phyloP scores from a whole-genome alignment of 257 asterid genomes.

The Solanum pinnatisectum region DNA sequence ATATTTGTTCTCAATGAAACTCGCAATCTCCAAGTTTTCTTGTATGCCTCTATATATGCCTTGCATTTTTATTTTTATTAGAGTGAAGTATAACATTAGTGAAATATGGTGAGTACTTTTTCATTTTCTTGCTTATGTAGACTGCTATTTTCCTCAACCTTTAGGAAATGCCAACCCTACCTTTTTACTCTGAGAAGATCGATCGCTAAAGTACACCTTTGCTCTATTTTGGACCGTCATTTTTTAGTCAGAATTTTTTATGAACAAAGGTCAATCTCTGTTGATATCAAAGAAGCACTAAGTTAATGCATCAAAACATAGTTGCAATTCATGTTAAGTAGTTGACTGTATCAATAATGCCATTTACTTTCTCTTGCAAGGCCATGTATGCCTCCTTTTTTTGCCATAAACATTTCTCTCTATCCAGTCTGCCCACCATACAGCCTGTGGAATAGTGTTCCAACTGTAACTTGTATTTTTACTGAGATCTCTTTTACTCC shows the following conservation, averaged over 20 bases:
- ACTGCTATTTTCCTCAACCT: neutral
- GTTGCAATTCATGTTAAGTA: neutral
- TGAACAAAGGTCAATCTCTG: neutral
- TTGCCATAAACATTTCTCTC: neutral
- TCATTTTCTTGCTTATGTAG: neutral
- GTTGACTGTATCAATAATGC: neutral
- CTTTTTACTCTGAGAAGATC: neutral
- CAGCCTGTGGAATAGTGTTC: neutral
- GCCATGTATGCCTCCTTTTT: neutral
- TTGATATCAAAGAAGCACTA: neutral
- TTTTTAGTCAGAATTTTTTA: neutral
- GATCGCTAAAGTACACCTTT: neutral
- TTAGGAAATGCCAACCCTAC: neutral
- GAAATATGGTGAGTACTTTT: neutral
- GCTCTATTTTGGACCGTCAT: neutral
- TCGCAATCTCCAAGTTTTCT: neutral
- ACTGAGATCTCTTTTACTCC: neutral
- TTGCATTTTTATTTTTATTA: neutral
- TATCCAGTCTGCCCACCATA: neutral
- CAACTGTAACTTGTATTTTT: neutral
- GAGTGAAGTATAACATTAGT: neutral
- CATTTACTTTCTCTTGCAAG: neutral
- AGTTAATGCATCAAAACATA: neutral
- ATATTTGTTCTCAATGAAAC: neutral
- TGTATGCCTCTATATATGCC: neutral